Evolutionary conservation across 2,329 filamentous ascomycete species (phyloP).

Genomic region (Pseudocercospora ulei): DNA sequence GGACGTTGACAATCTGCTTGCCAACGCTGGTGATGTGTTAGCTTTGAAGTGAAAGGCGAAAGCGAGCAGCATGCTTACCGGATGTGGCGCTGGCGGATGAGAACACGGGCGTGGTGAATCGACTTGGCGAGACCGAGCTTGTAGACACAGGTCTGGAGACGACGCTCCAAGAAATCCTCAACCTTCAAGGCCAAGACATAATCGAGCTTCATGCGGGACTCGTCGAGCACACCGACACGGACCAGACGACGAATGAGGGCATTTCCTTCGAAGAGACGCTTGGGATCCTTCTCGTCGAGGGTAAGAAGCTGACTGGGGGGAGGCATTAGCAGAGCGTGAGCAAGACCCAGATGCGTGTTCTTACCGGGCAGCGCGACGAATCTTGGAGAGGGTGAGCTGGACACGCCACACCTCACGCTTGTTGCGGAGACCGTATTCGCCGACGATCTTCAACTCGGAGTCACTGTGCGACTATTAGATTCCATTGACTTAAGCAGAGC

Average conservation of each 20-base stretch:
- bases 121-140: conserved; percentile 99
- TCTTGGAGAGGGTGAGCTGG: conserved; percentile 98
- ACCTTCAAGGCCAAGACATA: conserved; percentile 97
- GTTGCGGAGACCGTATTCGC: conserved; percentile 99
- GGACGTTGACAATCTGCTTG: conserved; percentile 99
- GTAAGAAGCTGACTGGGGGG: conserved; percentile 86
- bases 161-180: conserved; percentile 99
- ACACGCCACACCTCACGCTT: conserved; percentile 99
- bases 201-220: conserved; percentile 99
- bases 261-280: conserved; percentile 99
- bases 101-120: conserved; percentile 99
- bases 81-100: conserved; percentile 99
- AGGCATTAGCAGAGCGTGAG: conserved; percentile 18
- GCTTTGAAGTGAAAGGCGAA: conserved; percentile 9
- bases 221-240: conserved; percentile 98
- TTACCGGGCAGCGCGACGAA: conserved; percentile 99
- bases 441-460: conserved; percentile 98
- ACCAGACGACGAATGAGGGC: conserved; percentile 99
- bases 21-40: conserved; percentile 56
- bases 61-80: conserved; percentile 43
- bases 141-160: conserved; percentile 99
- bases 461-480: conserved; percentile 71
- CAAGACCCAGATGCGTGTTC: conserved; percentile 11
- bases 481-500: conserved; percentile 90
- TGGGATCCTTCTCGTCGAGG: conserved; percentile 99